Conservation (phyloP, 345 rosid species). For the Salix purpurea region DNA sequence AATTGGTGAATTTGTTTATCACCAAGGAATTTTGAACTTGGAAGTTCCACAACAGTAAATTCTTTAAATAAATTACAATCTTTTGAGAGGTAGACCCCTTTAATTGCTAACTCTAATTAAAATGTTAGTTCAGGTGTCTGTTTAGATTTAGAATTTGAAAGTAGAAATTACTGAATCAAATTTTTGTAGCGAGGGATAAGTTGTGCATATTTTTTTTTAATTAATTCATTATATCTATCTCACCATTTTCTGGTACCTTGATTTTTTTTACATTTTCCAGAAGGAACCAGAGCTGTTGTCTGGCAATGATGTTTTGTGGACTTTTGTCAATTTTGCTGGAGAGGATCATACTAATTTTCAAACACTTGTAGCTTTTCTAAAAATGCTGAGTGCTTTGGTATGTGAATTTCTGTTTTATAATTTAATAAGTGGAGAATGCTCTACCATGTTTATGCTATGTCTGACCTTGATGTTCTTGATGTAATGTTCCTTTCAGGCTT, state of each 20-base stretch:
- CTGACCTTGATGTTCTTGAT: conserved; percentile 13
- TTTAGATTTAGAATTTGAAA: background rate
- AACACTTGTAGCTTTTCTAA: conserved; percentile 91
- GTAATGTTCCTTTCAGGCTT: conserved; percentile 57
- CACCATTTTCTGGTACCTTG: background rate
- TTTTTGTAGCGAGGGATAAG: background rate
- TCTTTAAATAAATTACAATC: background rate
- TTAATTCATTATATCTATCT: background rate
- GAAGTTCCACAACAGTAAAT: background rate
- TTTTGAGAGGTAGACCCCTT: background rate
- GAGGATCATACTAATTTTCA: conserved; percentile 94
- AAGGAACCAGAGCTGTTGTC: conserved; percentile 85
- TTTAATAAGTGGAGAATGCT: background rate
- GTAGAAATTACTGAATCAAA: background rate
- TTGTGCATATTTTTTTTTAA: background rate
- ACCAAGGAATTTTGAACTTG: background rate
- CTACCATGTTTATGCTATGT: conserved; percentile 8
- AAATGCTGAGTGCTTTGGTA: conserved; percentile 95
- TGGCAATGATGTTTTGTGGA: conserved; percentile 95
- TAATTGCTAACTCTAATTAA: background rate
- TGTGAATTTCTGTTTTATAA: conserved; percentile 5
- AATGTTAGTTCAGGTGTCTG: background rate
- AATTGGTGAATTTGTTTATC: background rate
- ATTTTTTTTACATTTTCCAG: conserved; percentile 37
- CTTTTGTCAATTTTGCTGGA: conserved; percentile 94